Conservation (phyloP, 805 yeast genomes). For the Pichia paraexigua region DNA sequence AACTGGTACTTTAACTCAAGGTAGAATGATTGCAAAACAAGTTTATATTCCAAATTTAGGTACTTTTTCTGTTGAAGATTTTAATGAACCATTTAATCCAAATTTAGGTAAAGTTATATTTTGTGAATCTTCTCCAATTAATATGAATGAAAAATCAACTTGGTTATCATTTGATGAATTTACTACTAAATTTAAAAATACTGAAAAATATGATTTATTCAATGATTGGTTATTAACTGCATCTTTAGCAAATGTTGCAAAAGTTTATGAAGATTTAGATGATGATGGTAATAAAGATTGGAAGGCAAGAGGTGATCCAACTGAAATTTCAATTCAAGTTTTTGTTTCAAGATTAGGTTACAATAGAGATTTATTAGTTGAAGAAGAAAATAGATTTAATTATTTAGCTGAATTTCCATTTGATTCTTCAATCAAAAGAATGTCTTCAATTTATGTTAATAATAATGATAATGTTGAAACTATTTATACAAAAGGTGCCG, state of each 20-base stretch:
- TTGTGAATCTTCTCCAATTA: conserved; percentile 31
- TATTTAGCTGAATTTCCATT: conserved; percentile 64
- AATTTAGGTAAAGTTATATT: conserved; percentile 41
- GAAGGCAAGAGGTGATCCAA: conserved; percentile 85
- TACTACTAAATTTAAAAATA: conserved; percentile 8
- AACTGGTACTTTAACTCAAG: conserved; percentile 76
- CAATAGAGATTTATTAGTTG: conserved; percentile 37
- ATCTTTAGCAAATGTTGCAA: conserved; percentile 74
- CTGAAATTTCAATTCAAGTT: conserved; percentile 83
- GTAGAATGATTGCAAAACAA: conserved; percentile 66
- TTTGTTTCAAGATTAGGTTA: conserved; percentile 53
- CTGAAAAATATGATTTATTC: conserved; percentile 23
- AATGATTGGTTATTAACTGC: conserved; percentile 55
- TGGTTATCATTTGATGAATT: conserved; percentile 25
- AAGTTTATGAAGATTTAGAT: conserved; percentile 41
- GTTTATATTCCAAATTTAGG: conserved; percentile 65
- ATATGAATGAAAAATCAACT: conserved; percentile 23
- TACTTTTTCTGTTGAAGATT: conserved; percentile 42
- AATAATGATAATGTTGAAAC: conserved; percentile 21
- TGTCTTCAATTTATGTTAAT: conserved; percentile 52
- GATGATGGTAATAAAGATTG: conserved; percentile 36
- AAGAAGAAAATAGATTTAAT: conserved; percentile 29
- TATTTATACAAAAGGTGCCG: conserved; percentile 64
- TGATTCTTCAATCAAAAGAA: conserved; percentile 65
- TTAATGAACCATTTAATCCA: conserved; percentile 59